phyloP scores from a whole-genome alignment of 2,329 filamentous ascomycete genomes.

The Biscogniauxia mediterranea region DNA sequence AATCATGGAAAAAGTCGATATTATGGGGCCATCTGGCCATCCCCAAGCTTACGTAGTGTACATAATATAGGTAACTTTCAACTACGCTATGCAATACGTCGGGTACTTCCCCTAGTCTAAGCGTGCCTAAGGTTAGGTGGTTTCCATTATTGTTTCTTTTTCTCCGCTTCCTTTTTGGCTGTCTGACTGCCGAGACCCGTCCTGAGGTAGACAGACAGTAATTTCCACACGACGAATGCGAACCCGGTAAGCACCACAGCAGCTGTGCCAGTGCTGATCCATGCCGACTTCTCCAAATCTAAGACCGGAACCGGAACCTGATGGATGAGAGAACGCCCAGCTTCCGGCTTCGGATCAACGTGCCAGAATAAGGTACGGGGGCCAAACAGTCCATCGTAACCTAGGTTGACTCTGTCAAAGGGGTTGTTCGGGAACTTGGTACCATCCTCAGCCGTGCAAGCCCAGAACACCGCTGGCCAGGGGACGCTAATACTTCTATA shows the following conservation, averaged over 20 bases:
- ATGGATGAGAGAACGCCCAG: slow-evolving; percentile 46
- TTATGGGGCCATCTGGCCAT: neutral
- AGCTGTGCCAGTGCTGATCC: slow-evolving; percentile 56
- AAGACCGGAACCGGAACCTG: slow-evolving; percentile 64
- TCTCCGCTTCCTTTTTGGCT: slow-evolving; percentile 19
- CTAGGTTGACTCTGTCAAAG: slow-evolving; percentile 81
- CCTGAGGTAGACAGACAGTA: slow-evolving; percentile 40
- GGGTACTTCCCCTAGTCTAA: no score
- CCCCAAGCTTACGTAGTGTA: slow-evolving; percentile 1
- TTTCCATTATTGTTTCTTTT: slow-evolving; percentile 32
- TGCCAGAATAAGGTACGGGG: slow-evolving; percentile 83
- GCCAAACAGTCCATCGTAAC: slow-evolving; percentile 79
- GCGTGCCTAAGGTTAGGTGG: no score
- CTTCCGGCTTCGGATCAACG: slow-evolving; percentile 50
- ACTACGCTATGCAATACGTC: no score
- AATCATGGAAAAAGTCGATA: slow-evolving; percentile 1
- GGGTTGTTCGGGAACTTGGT: slow-evolving; percentile 73
- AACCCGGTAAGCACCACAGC: slow-evolving; percentile 62
- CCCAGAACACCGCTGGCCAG: slow-evolving; percentile 88
- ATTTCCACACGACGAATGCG: slow-evolving; percentile 65
- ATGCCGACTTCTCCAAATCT: slow-evolving; percentile 47
- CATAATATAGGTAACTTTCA: no score
- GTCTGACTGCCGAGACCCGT: slow-evolving; percentile 32
- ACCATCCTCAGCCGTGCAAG: slow-evolving; percentile 67
- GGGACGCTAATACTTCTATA: slow-evolving; percentile 61